These are phyloP conservation scores for Grigorovia jiainica DNA, from an alignment of 805 yeast genomes.

Conservation along the genomic window DNA sequence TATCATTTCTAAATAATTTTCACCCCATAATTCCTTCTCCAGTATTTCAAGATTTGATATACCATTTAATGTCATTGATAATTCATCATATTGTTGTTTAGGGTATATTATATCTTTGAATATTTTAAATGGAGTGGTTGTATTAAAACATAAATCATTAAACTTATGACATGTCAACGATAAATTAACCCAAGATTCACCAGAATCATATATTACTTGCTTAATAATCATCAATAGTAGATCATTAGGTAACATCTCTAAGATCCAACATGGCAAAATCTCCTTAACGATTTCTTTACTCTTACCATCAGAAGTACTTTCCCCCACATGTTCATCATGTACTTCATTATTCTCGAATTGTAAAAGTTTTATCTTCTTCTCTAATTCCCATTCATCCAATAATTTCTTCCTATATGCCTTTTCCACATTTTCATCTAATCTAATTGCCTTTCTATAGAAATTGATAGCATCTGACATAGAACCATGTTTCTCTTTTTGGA, in stretches of 20 bases:
- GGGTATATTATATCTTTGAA: conserved; percentile 45
- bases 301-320: conserved; percentile 7
- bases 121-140: conserved; percentile 40
- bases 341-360: conserved; percentile 2
- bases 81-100: conserved; percentile 42
- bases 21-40: conserved; percentile 35
- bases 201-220: conserved; percentile 36
- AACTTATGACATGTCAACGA: conserved; percentile 50
- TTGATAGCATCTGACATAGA: conserved; percentile 74
- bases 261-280: conserved; percentile 32
- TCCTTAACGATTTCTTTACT: conserved; percentile 21
- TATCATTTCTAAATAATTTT: conserved; percentile 31
- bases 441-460: conserved; percentile 63
- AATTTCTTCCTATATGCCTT: conserved; percentile 50
- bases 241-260: conserved; percentile 47
- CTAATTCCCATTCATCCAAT: conserved; percentile 33
- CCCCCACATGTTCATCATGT: conserved; percentile 1
- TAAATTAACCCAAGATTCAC: conserved; percentile 58
- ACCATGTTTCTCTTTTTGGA: conserved; percentile 63
- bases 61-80: conserved; percentile 31
- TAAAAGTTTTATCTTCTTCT: conserved; percentile 14
- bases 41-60: conserved; percentile 26
- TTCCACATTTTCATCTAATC: conserved; percentile 49
- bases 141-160: conserved; percentile 48
- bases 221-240: conserved; percentile 44